These are phyloP conservation scores for Abrus precatorius DNA, from an alignment of 306 rosid genomes.

Conservation along the genomic window DNA sequence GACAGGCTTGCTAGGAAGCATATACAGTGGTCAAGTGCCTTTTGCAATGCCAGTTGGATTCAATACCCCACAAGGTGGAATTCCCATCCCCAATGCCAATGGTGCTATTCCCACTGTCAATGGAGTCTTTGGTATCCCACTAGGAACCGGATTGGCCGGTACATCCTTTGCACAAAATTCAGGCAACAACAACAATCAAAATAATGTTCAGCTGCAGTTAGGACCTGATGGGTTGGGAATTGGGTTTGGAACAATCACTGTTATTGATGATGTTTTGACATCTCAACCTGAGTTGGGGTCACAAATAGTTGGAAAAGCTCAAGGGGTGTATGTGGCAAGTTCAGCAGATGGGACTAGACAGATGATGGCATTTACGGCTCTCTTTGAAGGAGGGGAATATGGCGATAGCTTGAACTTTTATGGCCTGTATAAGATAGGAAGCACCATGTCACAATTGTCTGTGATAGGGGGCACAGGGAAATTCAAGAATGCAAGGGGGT, in stretches of 20 bases:
- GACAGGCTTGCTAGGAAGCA: conserved; percentile 82
- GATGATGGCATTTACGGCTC: conserved; percentile 89
- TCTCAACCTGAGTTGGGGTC: conserved; percentile 81
- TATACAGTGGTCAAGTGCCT: conserved; percentile 87
- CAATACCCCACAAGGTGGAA: conserved; percentile 66
- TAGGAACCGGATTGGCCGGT: conserved; percentile 85
- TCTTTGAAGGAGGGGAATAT: conserved; percentile 94
- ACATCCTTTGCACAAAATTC: conserved; percentile 70
- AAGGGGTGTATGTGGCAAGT: conserved; percentile 89
- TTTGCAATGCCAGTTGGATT: conserved; percentile 81
- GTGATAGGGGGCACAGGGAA: conserved; percentile 90
- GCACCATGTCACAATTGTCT: conserved; percentile 73
- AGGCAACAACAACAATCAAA: conserved; percentile 55
- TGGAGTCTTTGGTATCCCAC: conserved; percentile 80
- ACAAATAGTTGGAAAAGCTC: conserved; percentile 73
- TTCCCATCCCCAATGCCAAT: conserved; percentile 88
- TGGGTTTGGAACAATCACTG: conserved; percentile 89
- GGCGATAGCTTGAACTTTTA: conserved; percentile 84
- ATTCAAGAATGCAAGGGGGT: conserved; percentile 77
- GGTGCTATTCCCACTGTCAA: conserved; percentile 86
- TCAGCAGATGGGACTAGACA: conserved; percentile 79
- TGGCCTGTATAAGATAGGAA: conserved; percentile 82
- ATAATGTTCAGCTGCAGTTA: conserved; percentile 53
- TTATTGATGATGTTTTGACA: conserved; percentile 78
- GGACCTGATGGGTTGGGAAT: conserved; percentile 82